Base-by-base conservation (phyloP, 73 alveolate genomes). In the Paramecium sonneborni region DNA sequence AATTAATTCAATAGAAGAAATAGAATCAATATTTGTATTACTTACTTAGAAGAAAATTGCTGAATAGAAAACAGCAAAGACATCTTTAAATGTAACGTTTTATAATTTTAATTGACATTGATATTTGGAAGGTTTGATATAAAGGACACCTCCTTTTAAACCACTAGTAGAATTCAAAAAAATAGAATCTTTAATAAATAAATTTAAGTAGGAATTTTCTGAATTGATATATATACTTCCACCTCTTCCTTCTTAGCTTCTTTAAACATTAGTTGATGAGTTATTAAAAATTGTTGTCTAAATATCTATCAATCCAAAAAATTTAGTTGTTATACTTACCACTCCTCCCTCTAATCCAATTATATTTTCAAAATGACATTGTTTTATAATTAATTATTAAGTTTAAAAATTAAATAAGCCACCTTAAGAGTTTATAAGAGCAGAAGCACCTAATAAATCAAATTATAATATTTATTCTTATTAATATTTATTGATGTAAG, bases 261-360 rank as follows among this genome's bases (percentile, higher is more conserved):
- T 37, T 15, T n/a, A 5, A 3, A 12, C 7, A 23, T 37, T 35
- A 15, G 57, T 35, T 14, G 86, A 72, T n/a, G 67, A 7, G 11
- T n/a, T 72, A 18, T 0, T 35, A 38, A 35, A 35, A 18, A 6
- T 35, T 28, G 35, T 12, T 34, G 5, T 12, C 26, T 10, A 72
- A 14, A 35, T 72, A 35, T 72, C 35, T n/a, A 72, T 21, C 3
- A 34, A 28, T 72, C 55, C 57, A 12, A 28, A 28, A 30, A 21
- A 28, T 12, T 34, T 28, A 3, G 86, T 35, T 34, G 86, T 72
- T 14, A 72, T 34, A n/a, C 57, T 35, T 12, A 72, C 8, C 11
- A 38, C 86, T 14, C 86, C 86, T 34, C 86, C 86, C n/a, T 30
- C 14, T 3, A 62, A 32, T 30, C 84, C 86, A 12, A 35, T 18